phyloP scores from a whole-genome alignment of 345 rosid species.

The Brassica carinata region DNA sequence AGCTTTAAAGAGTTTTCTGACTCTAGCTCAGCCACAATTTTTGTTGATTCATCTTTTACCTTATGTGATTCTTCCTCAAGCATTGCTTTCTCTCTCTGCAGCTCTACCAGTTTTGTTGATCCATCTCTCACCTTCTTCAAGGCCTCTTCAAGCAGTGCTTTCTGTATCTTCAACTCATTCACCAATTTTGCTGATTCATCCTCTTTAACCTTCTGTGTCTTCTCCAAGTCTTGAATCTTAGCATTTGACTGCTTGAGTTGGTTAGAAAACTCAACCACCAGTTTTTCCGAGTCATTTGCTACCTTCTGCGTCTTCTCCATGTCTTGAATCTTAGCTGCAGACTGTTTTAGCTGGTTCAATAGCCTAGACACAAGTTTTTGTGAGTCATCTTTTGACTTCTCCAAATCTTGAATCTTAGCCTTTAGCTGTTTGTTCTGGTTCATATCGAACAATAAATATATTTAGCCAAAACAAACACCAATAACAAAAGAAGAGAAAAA shows the following conservation, averaged over 20 bases:
- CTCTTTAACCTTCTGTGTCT: background rate
- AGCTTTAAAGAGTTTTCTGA: background rate
- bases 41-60: background rate
- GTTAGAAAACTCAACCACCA: background rate
- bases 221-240: slow-evolving; percentile 9
- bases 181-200: slow-evolving; percentile 13
- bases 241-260: background rate
- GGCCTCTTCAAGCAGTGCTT: background rate
- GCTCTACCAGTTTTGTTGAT: background rate
- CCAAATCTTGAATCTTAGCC: background rate
- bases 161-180: slow-evolving; percentile 12
- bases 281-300: background rate
- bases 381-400: background rate
- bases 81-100: background rate
- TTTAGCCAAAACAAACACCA: background rate
- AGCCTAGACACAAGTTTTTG: background rate
- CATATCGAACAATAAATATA: background rate
- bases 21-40: background rate
- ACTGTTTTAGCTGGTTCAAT: background rate
- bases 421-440: background rate
- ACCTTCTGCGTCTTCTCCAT: background rate
- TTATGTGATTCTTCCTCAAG: background rate
- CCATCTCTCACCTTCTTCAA: slow-evolving; percentile 1
- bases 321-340: background rate
- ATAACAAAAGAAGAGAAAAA: background rate